These are phyloP conservation scores for Podaxis rugospora DNA, from an alignment of 768 basidiomycete genomes.

Conservation along the genomic window DNA sequence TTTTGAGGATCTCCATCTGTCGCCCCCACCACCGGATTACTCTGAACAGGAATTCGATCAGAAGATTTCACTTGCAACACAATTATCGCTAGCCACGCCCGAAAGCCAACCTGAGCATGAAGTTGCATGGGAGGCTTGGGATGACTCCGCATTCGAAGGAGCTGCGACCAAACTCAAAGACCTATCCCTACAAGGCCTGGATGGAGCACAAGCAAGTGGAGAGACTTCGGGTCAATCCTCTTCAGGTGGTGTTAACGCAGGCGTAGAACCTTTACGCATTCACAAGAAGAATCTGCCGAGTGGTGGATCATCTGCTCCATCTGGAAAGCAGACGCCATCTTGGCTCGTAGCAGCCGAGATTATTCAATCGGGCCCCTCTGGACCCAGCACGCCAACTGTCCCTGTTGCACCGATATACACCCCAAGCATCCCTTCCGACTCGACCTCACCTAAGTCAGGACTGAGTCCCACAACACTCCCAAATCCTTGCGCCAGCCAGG, in stretches of 20 bases:
- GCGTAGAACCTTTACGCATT: constrained; percentile 19
- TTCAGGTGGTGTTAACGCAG: not conserved
- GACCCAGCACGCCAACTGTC: not conserved
- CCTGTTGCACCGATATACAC: not conserved
- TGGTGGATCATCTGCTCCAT: not conserved
- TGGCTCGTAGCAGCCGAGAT: constrained; percentile 10
- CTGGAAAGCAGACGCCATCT: constrained; percentile 8
- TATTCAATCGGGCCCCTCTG: not conserved
- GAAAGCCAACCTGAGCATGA: constrained; percentile 16
- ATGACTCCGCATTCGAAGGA: constrained; percentile 25
- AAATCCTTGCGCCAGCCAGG: not conserved
- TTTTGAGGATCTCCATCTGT: constrained; percentile 15
- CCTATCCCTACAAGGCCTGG: not conserved
- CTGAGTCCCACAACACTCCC: not conserved
- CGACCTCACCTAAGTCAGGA: not conserved
- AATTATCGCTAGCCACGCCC: constrained; percentile 32
- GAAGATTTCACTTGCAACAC: constrained; percentile 40
- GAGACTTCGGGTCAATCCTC: not conserved
- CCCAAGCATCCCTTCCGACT: not conserved
- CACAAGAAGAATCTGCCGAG: constrained; percentile 21
- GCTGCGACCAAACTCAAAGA: constrained; percentile 1
- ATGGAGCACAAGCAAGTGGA: not conserved
- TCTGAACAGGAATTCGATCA: constrained; percentile 48
- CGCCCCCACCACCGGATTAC: constrained; percentile 41
- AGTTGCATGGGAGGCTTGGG: constrained; percentile 49